Conservation (phyloP, 108 stramenopile genomes). For the Aurantiochytrium sp. region DNA sequence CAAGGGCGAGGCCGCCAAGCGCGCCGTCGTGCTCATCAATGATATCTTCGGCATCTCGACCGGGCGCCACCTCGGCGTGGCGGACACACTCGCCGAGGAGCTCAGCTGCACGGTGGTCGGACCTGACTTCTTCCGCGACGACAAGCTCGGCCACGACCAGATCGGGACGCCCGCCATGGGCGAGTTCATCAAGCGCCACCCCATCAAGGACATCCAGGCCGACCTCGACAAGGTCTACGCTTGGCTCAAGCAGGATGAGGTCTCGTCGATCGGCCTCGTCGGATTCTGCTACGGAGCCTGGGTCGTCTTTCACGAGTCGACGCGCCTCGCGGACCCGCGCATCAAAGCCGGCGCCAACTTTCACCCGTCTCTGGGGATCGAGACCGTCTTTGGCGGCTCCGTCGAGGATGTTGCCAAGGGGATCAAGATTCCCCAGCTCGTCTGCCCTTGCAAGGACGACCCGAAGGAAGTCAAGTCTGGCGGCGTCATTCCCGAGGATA, state of each 20-base stretch:
- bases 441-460: not conserved
- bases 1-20: not conserved
- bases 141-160: not conserved
- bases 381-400: not conserved
- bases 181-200: not conserved
- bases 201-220: not conserved
- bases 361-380: not conserved
- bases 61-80: not conserved
- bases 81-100: not conserved
- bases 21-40: not conserved
- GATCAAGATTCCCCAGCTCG: not conserved
- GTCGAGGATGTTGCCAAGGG: not conserved
- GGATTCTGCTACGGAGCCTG: conserved; percentile 17
- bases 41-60: not conserved
- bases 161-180: not conserved
- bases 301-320: not conserved
- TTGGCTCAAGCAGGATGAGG: not conserved
- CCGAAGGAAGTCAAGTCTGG: not conserved
- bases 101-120: not conserved
- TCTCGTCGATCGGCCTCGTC: not conserved
- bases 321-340: not conserved
- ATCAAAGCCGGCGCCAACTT: not conserved
- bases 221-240: conserved; percentile 20
- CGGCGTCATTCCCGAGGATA: not conserved
- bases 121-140: not conserved